phyloP scores from a whole-genome alignment of 176 grass and related monocot genomes.

The Urochloa ruziziensis region DNA sequence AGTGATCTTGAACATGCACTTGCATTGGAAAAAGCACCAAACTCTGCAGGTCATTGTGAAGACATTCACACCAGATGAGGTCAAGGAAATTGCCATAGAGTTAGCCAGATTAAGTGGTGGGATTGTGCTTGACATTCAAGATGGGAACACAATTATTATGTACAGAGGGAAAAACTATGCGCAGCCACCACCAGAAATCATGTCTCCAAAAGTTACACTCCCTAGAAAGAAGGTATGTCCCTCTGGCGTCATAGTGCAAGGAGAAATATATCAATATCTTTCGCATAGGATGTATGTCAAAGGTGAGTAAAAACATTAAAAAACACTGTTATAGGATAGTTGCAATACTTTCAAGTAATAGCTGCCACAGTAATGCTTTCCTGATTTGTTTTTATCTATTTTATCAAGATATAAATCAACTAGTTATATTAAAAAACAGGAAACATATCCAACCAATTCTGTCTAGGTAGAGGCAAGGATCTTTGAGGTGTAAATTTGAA shows the following conservation, averaged over 20 bases:
- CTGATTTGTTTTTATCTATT: slow-evolving; percentile 1
- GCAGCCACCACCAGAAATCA: slow-evolving; percentile 90
- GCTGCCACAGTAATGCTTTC: background rate
- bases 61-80: slow-evolving; percentile 89
- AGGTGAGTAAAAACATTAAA: background rate
- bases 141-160: slow-evolving; percentile 94
- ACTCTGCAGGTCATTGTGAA: slow-evolving; percentile 93
- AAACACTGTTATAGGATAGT: background rate
- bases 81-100: slow-evolving; percentile 82
- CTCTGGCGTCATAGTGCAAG: background rate
- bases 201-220: slow-evolving; percentile 89
- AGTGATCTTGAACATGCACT: slow-evolving; percentile 98
- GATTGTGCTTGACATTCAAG: slow-evolving; percentile 80
- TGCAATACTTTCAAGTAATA: background rate
- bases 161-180: slow-evolving; percentile 95
- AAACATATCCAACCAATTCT: background rate
- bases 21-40: slow-evolving; percentile 99
- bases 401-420: background rate
- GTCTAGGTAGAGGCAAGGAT: background rate
- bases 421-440: background rate
- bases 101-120: slow-evolving; percentile 87
- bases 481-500: background rate
- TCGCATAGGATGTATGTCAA: background rate
- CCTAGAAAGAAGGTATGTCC: slow-evolving; percentile 76
- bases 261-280: slow-evolving; percentile 11